These are phyloP conservation scores for Kitagawia praeruptora DNA, from an alignment of 129 eudicot species.

Conservation along the genomic window DNA sequence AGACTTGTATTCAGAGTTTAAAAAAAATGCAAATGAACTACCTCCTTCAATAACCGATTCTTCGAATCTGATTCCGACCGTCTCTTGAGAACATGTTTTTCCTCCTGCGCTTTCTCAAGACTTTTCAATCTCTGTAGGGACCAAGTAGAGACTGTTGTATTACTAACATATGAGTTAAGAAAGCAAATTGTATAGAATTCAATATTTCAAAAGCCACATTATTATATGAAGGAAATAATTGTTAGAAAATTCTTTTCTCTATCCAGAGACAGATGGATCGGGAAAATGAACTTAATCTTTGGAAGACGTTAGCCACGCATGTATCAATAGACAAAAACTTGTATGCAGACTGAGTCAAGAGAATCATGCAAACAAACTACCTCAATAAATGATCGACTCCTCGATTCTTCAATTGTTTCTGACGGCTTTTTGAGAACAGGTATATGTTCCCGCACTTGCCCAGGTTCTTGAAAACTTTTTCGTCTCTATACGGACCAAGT, in stretches of 20 bases:
- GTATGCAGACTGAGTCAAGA: too few relatives aligned
- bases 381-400: neutral
- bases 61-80: neutral
- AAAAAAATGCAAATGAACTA: neutral
- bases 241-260: neutral
- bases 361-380: neutral
- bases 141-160: neutral
- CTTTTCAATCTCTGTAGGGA: constrained; percentile 12
- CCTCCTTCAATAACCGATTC: neutral
- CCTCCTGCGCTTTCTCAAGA: neutral
- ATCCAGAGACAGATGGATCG: neutral
- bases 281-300: neutral
- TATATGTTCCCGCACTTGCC: neutral
- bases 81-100: neutral
- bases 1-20: neutral
- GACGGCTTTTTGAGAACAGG: neutral
- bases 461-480: neutral
- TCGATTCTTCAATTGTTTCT: constrained; percentile 21
- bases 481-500: constrained; percentile 11
- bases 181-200: neutral
- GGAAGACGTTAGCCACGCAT: neutral
- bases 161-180: neutral
- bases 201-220: neutral
- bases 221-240: neutral
- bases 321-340: neutral